phyloP scores from a whole-genome alignment of 2,329 filamentous ascomycete genomes.

The Huntiella savannae region DNA sequence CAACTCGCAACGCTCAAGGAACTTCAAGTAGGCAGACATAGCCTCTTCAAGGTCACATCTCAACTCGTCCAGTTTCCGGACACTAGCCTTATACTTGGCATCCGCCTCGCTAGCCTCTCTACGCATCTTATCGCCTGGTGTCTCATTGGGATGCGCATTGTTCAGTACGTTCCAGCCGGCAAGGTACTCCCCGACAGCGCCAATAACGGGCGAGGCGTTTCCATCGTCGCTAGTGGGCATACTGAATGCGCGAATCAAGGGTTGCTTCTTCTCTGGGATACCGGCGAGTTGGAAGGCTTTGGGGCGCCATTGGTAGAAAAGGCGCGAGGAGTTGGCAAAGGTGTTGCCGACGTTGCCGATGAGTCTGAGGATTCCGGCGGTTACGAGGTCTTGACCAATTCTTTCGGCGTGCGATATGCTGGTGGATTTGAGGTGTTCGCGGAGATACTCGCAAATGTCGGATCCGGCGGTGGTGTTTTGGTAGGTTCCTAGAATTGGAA shows the following conservation, averaged over 20 bases:
- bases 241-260: slow-evolving; percentile 56
- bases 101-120: slow-evolving; percentile 81
- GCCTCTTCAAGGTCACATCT: slow-evolving; percentile 91
- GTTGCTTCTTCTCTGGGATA: slow-evolving; percentile 68
- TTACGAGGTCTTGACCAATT: slow-evolving; percentile 82
- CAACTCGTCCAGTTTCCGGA: slow-evolving; percentile 73
- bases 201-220: slow-evolving; percentile 61
- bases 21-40: slow-evolving; percentile 80
- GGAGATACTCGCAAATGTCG: slow-evolving; percentile 90
- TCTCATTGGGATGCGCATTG: slow-evolving; percentile 55
- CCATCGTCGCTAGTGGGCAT: slow-evolving; percentile 28
- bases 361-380: slow-evolving; percentile 69
- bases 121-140: slow-evolving; percentile 65
- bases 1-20: slow-evolving; percentile 91
- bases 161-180: slow-evolving; percentile 73
- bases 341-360: slow-evolving; percentile 88
- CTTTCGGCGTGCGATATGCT: slow-evolving; percentile 82
- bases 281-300: slow-evolving; percentile 79
- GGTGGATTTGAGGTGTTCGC: slow-evolving; percentile 65
- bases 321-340: slow-evolving; percentile 91
- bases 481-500: slow-evolving; percentile 88
- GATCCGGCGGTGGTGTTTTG: slow-evolving; percentile 79
- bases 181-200: slow-evolving; percentile 73
- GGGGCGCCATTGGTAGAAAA: slow-evolving; percentile 94
- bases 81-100: slow-evolving; percentile 75